A percentile compares a stretch with the other conserved stretches of the same genome.
Conservation (phyloP, 768 basidiomycete species). For the Gyrodon lividus region DNA sequence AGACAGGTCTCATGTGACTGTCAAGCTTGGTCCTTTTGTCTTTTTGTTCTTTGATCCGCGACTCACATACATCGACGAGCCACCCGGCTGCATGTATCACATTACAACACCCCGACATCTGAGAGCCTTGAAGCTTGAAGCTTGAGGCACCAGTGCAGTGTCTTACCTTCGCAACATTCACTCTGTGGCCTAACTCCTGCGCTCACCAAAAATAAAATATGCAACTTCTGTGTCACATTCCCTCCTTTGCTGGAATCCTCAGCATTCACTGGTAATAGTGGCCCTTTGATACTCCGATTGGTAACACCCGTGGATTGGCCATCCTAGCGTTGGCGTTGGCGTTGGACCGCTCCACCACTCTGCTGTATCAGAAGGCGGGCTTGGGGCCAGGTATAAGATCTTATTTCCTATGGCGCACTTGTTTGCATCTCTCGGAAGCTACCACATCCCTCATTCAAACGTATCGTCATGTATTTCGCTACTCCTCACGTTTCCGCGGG, state of each 20-base stretch:
- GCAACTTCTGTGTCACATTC: neutral
- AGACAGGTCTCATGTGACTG: neutral
- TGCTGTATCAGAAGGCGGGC: neutral
- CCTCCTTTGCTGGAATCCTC: neutral
- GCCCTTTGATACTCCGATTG: neutral
- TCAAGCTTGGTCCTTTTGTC: neutral
- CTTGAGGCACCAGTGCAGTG: neutral
- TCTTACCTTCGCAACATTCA: neutral
- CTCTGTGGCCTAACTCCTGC: too few relatives aligned
- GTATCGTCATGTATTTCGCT: neutral
- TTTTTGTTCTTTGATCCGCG: neutral
- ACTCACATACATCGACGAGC: neutral
- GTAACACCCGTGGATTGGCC: neutral
- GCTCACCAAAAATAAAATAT: neutral
- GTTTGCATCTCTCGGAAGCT: neutral
- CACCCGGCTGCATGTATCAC: neutral
- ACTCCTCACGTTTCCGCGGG: neutral
- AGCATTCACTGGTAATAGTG: neutral
- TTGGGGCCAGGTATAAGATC: neutral
- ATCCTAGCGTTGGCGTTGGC: neutral
- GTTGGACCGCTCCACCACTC: neutral
- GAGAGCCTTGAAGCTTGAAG: too few relatives aligned
- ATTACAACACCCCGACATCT: neutral
- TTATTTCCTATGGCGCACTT: neutral
- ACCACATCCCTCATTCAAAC: neutral